Evolutionary conservation across 2,329 filamentous ascomycete species (phyloP).

Genomic region (Pestalotiopsis sp.): DNA sequence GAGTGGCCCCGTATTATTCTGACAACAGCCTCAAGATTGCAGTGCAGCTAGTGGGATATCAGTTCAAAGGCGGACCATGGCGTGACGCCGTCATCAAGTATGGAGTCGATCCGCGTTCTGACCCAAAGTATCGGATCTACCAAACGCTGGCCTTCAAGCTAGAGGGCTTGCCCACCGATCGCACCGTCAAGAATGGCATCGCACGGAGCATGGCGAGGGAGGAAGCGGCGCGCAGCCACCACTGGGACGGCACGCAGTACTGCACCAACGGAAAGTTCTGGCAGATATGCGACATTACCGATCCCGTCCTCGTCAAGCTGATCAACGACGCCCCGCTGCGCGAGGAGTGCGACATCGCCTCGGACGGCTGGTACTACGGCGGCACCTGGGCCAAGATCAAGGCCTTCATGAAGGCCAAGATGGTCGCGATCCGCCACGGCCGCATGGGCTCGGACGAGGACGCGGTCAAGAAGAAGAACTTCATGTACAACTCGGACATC

Average conservation of each 20-base stretch:
- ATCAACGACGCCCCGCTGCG: constrained; percentile 66
- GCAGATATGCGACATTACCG: constrained; percentile 91
- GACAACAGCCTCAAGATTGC: constrained; percentile 71
- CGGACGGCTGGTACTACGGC: constrained; percentile 83
- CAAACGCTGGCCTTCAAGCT: constrained; percentile 90
- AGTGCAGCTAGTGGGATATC: constrained; percentile 84
- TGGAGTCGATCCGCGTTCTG: constrained; percentile 81
- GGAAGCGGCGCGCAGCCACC: constrained; percentile 59
- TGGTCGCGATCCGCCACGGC: constrained; percentile 66
- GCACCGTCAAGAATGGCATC: constrained; percentile 47
- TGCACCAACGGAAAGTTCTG: constrained; percentile 85
- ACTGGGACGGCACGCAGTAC: constrained; percentile 80
- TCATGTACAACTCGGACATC: constrained; percentile 44
- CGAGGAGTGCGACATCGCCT: constrained; percentile 57
- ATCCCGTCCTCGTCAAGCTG: constrained; percentile 71
- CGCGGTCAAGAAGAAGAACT: constrained; percentile 30
- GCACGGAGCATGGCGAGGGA: constrained; percentile 39
- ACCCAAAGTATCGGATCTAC: constrained; percentile 77
- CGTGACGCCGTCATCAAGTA: constrained; percentile 84
- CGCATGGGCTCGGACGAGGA: constrained; percentile 51
- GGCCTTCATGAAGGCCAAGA: constrained; percentile 85
- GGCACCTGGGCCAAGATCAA: constrained; percentile 84
- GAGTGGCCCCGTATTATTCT: constrained; percentile 55
- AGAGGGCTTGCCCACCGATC: constrained; percentile 42
- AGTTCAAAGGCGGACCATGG: constrained; percentile 92